Base-by-base conservation (phyloP, 2,329 filamentous ascomycete genomes). In the Paraphaeosphaeria sporulosa region DNA sequence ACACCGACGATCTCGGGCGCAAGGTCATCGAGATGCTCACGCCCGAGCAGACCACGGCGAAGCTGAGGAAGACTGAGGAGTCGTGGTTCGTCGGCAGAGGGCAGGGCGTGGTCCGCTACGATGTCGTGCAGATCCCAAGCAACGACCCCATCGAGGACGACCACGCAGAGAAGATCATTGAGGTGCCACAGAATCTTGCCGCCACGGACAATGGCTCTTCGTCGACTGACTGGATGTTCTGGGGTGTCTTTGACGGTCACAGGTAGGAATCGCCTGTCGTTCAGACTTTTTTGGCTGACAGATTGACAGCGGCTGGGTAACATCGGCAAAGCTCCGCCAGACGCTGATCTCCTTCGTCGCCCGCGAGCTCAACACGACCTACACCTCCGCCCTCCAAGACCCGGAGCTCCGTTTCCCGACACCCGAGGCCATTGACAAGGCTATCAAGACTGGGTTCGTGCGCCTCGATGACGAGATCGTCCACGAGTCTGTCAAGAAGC, bases 101-200 rank as follows among this genome's bases (percentile, higher is more conserved):
- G 15, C 87, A 92, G 76, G 95, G 95, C 40, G 94, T 99, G 42
- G 89, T 97, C 64, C 89, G 95, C 67, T 99, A 99, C 75, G 95
- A 99, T 78, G 84, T 97, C 9, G 93, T 95, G 25, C 95, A 99
- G 78, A 86, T 98, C 62, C 92, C 94, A 10, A 97, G 93, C 82
- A 99, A 99, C 77, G 92, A 96, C 70, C 95, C 95, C 0, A 99
- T 99, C 60, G 95, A 99, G 81, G 95, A 99, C 73, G 96, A 99
- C 74, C 95, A 99, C 75, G 92, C 94, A 55, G 95, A 99, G 81
- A 96, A 97, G 85, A 97, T 98, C 71, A 93, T 99, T 49, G 92
- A 98, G 78, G 88, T 97, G 9, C 90, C 92, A 4, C 85, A 85
- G 55, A 84, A 82, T 52, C 81, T 86, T 42, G 83, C 85, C 27